phyloP scores from a whole-genome alignment of 1,139 yeast genomes.

The Pichia sp. region DNA sequence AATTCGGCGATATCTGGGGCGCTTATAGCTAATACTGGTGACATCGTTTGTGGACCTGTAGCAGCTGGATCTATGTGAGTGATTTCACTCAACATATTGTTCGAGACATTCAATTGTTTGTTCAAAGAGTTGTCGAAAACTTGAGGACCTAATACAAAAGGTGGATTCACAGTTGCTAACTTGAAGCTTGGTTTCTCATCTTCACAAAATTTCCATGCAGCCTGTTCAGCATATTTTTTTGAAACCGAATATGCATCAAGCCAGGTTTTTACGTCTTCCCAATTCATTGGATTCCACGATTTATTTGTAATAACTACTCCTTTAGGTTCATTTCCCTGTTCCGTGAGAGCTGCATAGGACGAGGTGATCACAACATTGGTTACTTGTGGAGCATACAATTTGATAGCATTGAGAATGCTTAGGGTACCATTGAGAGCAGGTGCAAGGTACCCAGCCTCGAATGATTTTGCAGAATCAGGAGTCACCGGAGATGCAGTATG shows the following conservation, averaged over 20 bases:
- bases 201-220: slow-evolving; percentile 50
- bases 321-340: slow-evolving; percentile 9
- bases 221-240: slow-evolving; percentile 48
- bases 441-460: slow-evolving; percentile 28
- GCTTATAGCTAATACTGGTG: slow-evolving; percentile 34
- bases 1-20: slow-evolving; percentile 44
- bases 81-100: slow-evolving; percentile 33
- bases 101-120: slow-evolving; percentile 35
- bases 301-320: slow-evolving; percentile 30
- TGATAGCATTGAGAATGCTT: slow-evolving; percentile 40
- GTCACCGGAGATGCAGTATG: slow-evolving; percentile 58
- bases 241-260: slow-evolving; percentile 44
- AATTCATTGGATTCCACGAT: slow-evolving; percentile 39
- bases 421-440: slow-evolving; percentile 54
- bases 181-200: slow-evolving; percentile 38
- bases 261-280: slow-evolving; percentile 35
- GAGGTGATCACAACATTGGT: slow-evolving; percentile 53
- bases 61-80: slow-evolving; percentile 28
- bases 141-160: slow-evolving; percentile 49
- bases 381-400: slow-evolving; percentile 43
- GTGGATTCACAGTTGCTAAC: slow-evolving; percentile 45
- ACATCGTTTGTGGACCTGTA: slow-evolving; percentile 20
- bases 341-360: slow-evolving; percentile 45
- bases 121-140: slow-evolving; percentile 33
- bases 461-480: slow-evolving; percentile 23